Conservation (phyloP, 768 basidiomycete genomes). For the Hypholoma fasciculare region DNA sequence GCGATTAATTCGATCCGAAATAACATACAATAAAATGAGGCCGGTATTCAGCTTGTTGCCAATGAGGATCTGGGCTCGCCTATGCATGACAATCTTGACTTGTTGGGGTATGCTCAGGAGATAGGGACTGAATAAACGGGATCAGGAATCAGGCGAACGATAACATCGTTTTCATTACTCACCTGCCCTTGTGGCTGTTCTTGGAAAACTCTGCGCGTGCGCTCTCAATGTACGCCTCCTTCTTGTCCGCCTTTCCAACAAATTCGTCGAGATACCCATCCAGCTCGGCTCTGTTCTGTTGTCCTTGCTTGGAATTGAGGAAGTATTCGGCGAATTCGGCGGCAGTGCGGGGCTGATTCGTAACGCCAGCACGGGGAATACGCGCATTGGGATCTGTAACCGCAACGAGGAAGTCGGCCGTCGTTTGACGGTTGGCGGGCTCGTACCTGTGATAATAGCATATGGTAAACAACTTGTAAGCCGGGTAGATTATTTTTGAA, state of each 20-base stretch:
- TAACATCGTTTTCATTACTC: background rate
- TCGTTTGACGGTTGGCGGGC: slow-evolving; percentile 64
- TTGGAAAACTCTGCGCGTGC: slow-evolving; percentile 53
- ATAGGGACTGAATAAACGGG: slow-evolving; percentile 35
- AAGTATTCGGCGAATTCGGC: slow-evolving; percentile 57
- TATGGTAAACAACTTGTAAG: background rate
- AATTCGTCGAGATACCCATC: slow-evolving; percentile 42
- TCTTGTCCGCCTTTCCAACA: slow-evolving; percentile 44
- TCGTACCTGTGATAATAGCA: slow-evolving; percentile 35
- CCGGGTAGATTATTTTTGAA: background rate
- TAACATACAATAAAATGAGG: slow-evolving; percentile 32
- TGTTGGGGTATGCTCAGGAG: slow-evolving; percentile 46
- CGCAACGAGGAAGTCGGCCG: slow-evolving; percentile 62
- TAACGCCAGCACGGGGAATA: slow-evolving; percentile 41
- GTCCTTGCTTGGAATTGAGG: slow-evolving; percentile 36
- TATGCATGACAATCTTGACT: slow-evolving; percentile 42
- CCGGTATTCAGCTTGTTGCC: slow-evolving; percentile 38
- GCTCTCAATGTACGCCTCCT: slow-evolving; percentile 44
- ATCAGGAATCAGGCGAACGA: background rate
- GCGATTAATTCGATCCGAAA: background rate
- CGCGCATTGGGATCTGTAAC: slow-evolving; percentile 66
- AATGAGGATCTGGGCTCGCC: slow-evolving; percentile 43
- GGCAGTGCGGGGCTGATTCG: slow-evolving; percentile 51
- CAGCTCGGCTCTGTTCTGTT: slow-evolving; percentile 45
- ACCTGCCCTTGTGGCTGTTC: slow-evolving; percentile 36